Conservation (phyloP, 495 filamentous ascomycete species). For the Neurospora sp. region DNA sequence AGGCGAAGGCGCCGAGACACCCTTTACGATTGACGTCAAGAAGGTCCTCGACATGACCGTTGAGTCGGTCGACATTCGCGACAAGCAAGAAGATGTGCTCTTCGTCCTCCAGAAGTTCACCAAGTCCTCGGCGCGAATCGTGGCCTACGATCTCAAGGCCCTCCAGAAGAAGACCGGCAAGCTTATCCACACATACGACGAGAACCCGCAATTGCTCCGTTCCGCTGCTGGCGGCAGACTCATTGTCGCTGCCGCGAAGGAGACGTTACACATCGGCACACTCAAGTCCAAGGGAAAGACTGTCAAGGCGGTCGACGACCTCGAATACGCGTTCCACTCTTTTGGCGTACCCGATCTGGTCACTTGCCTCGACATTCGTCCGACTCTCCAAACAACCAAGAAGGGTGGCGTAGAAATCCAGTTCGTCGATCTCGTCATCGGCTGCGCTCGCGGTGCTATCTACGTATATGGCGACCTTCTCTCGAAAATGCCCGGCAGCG, state of each 20-base stretch:
- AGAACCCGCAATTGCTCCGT: constrained; percentile 23
- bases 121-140: constrained; percentile 24
- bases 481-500: constrained; percentile 34
- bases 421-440: constrained; percentile 60
- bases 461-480: constrained; percentile 67
- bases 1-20: constrained; percentile 35
- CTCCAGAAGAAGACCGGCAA: constrained; percentile 13
- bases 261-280: constrained; percentile 27
- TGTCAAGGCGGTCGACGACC: constrained; percentile 18
- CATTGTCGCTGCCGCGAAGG: constrained; percentile 29
- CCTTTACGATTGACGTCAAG: constrained; percentile 26
- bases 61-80: constrained; percentile 27
- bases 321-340: constrained; percentile 38
- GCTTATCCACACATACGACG: constrained; percentile 21
- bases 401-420: constrained; percentile 24
- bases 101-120: constrained; percentile 27
- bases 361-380: constrained; percentile 45
- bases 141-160: constrained; percentile 27
- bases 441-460: constrained; percentile 63
- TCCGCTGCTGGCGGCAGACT: constrained; percentile 18
- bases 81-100: constrained; percentile 30
- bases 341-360: constrained; percentile 44
- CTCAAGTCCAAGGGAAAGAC: constrained; percentile 13
- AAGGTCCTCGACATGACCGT: constrained; percentile 35
- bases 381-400: constrained; percentile 17